These are phyloP conservation scores for Komagataella pastoris DNA, from an alignment of 805 yeast species.

Conservation along the genomic window DNA sequence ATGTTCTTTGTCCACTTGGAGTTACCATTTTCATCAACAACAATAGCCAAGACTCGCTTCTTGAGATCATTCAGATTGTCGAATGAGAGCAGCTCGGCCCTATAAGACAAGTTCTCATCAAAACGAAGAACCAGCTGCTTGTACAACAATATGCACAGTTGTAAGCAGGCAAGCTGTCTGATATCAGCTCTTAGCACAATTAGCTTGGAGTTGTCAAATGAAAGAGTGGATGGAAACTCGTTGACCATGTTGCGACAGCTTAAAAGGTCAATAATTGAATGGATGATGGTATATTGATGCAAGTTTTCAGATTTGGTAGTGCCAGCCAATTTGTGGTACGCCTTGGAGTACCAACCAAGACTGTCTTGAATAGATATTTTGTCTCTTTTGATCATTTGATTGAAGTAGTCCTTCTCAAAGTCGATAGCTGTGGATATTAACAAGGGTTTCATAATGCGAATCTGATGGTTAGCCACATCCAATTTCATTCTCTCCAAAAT, in stretches of 20 bases:
- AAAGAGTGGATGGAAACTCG: conserved; percentile 72
- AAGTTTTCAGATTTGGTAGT: conserved; percentile 7
- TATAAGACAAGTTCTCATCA: conserved; percentile 18
- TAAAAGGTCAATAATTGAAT: conserved; percentile 47
- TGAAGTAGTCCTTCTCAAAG: conserved; percentile 77
- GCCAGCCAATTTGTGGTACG: conserved; percentile 2
- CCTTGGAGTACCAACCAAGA: conserved; percentile 42
- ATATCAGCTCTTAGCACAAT: conserved; percentile 74
- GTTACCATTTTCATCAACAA: conserved; percentile 76
- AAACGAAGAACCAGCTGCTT: conserved; percentile 43
- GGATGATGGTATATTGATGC: conserved; percentile 26
- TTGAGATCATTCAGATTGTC: conserved; percentile 36
- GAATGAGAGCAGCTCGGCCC: conserved; percentile 17
- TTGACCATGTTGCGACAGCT: conserved; percentile 72
- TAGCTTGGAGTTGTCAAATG: conserved; percentile 74
- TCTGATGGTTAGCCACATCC: conserved; percentile 92
- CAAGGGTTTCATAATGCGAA: conserved; percentile 72
- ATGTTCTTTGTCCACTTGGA: conserved; percentile 85
- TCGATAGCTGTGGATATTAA: conserved; percentile 78
- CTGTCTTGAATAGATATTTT: conserved; percentile 50
- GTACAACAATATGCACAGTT: conserved; percentile 59
- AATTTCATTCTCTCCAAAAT: conserved; percentile 89
- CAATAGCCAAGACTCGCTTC: conserved; percentile 63
- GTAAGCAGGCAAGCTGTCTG: conserved; percentile 70
- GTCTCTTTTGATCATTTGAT: conserved; percentile 34